A percentile compares a stretch with the other conserved stretches of the same genome.
These are phyloP conservation scores for Lasiodiplodia citricola DNA, from an alignment of 2,329 filamentous ascomycete species.

Conservation along the genomic window DNA sequence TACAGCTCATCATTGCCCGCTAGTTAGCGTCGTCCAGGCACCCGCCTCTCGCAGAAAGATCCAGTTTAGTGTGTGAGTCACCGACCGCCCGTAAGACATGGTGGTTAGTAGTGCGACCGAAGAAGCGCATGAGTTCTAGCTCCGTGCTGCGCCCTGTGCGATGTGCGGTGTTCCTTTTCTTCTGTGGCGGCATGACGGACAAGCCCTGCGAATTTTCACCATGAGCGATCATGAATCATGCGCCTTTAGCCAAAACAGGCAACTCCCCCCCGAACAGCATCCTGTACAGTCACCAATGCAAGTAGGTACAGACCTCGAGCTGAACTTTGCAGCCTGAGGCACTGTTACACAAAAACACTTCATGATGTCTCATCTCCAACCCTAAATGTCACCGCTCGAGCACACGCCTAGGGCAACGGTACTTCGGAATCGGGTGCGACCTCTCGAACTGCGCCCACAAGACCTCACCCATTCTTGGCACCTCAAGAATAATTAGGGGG, in stretches of 20 bases:
- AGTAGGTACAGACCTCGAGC: not conserved
- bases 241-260: slow-evolving; percentile 13
- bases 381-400: not conserved
- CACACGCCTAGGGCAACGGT: not conserved
- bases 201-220: not conserved
- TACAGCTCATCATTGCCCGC: not conserved
- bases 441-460: not conserved
- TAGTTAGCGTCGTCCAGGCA: not conserved
- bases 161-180: not conserved
- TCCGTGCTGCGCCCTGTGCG: not conserved
- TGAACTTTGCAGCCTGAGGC: not conserved
- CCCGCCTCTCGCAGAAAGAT: not conserved
- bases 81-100: not conserved
- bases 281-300: not conserved
- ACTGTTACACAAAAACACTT: not conserved
- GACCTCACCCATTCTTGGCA: not conserved
- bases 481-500: not conserved
- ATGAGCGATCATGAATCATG: slow-evolving; percentile 8
- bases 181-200: not conserved
- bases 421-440: not conserved
- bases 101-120: not conserved
- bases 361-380: not conserved
- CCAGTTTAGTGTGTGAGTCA: not conserved
- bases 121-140: not conserved
- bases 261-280: not conserved